Base-by-base conservation (phyloP, 2,329 filamentous ascomycete species). In the Paracoccidioides lutzii region DNA sequence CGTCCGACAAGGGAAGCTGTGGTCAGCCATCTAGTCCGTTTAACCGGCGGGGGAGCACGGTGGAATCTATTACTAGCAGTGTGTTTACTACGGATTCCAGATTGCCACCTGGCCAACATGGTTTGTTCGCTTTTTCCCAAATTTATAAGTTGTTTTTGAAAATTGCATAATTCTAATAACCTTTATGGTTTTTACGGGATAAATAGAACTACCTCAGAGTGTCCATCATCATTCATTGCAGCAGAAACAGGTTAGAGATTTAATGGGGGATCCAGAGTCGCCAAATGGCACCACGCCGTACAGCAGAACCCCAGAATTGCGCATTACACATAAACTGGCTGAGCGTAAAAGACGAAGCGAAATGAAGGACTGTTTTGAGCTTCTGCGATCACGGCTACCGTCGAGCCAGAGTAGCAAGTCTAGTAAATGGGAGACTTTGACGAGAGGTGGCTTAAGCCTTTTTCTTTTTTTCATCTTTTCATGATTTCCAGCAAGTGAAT, bases 341-440 rank as follows among this genome's bases (percentile, higher is more conserved):
- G 75, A 77, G 65, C 69, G 75, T 14, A 77, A 77, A 62, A 73
- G 75, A 41, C 73, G 75, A 48, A 77, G 75, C 55, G 75, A 77
- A 59, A 77, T 77, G 75, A 77, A 77, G 58, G 74, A 76, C 61
- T 75, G 75, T 52, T 77, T 77, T 58, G 75, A 77, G 61, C 64
- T 69, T 22, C 62, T 77, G 45, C 69, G 75, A 35, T 62, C 69
- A 41, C 71, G 73, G 35, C 66, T 77, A 1, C 75, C 75, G 3
- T 66, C 72, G 14, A 70, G 65, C 55, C 74, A 75, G 59, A 75
- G 72, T 59, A 76, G 75, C 62, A 77, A 77, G 59, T 76, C 75
- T 6, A 77, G 75, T 63, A 77, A 77, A 65, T 77, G 75, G 75
- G 75, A 77, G 59, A 77, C 74, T 1, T 61, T 77, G 22, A 75